Conservation (phyloP, 768 basidiomycete species). For the Leccinum rimulosum region DNA sequence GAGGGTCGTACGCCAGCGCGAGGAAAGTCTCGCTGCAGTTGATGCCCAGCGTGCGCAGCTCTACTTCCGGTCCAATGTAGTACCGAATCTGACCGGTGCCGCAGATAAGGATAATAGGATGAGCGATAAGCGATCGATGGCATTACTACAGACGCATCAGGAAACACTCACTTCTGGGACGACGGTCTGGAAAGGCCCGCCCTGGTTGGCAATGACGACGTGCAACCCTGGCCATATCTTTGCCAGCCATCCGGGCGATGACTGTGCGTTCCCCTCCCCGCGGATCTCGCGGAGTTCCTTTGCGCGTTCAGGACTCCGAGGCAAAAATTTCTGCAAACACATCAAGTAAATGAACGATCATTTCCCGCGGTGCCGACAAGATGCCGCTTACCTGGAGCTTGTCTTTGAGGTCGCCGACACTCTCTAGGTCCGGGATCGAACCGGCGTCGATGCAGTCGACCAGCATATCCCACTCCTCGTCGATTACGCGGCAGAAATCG, state of each 20-base stretch:
- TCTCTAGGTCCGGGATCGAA: slow-evolving; percentile 13
- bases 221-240: slow-evolving; percentile 20
- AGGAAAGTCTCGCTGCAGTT: slow-evolving; percentile 25
- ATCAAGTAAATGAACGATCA: too few relatives aligned
- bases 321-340: slow-evolving; percentile 14
- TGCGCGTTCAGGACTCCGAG: slow-evolving; percentile 17
- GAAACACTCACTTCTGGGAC: slow-evolving; percentile 17
- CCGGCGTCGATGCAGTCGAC: slow-evolving; percentile 17
- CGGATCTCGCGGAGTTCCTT: slow-evolving; percentile 15
- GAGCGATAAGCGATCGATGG: background rate
- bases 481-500: slow-evolving; percentile 21
- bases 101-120: background rate
- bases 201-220: slow-evolving; percentile 18
- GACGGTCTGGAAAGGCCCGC: slow-evolving; percentile 23
- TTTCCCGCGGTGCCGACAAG: background rate
- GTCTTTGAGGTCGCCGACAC: slow-evolving; percentile 15
- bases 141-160: background rate
- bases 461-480: slow-evolving; percentile 22
- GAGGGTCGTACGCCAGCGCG: slow-evolving; percentile 21
- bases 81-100: slow-evolving; percentile 10
- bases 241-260: slow-evolving; percentile 19
- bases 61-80: slow-evolving; percentile 20
- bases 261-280: background rate
- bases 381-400: slow-evolving; percentile 1
- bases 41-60: slow-evolving; percentile 20